Percentiles rank a stretch among this genome's conserved stretches.
These are phyloP conservation scores for Parachaetomium inaequale DNA, from an alignment of 495 filamentous ascomycete species.

Conservation along the genomic window DNA sequence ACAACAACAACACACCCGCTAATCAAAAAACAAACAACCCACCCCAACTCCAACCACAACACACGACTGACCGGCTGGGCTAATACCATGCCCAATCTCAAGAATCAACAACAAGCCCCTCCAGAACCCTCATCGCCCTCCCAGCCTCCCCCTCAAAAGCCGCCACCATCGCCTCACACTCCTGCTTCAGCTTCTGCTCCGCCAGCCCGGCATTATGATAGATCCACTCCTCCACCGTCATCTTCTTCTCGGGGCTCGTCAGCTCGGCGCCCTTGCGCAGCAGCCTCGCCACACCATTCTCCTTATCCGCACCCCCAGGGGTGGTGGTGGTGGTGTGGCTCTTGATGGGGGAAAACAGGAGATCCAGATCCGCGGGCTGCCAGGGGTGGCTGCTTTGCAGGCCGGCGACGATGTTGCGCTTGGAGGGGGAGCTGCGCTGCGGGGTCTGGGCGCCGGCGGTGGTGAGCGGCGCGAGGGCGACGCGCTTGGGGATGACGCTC, in stretches of 20 bases:
- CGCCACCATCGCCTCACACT: slow-evolving; percentile 77
- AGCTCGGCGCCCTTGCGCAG: slow-evolving; percentile 54
- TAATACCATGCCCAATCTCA: not conserved
- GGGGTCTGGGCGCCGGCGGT: slow-evolving; percentile 42
- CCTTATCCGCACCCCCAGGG: slow-evolving; percentile 34
- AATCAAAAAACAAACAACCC: too few relatives aligned
- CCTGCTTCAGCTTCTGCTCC: slow-evolving; percentile 69
- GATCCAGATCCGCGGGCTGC: slow-evolving; percentile 69
- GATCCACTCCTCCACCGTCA: slow-evolving; percentile 95
- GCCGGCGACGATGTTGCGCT: slow-evolving; percentile 52
- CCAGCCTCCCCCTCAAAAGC: slow-evolving; percentile 79
- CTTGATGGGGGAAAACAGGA: slow-evolving; percentile 49
- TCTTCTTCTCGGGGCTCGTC: slow-evolving; percentile 72
- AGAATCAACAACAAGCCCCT: slow-evolving; percentile 58
- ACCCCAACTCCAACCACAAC: too few relatives aligned
- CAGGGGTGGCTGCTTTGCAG: slow-evolving; percentile 64
- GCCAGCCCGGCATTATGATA: slow-evolving; percentile 70
- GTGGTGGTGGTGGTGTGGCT: slow-evolving; percentile 37
- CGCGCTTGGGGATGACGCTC: slow-evolving; percentile 32
- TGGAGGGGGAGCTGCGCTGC: slow-evolving; percentile 56
- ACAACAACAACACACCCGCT: not conserved
- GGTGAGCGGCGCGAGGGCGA: slow-evolving; percentile 49
- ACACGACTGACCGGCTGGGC: too few relatives aligned
- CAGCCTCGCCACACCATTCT: slow-evolving; percentile 41
- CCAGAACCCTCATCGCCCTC: slow-evolving; percentile 69